Evolutionary conservation across 2,329 filamentous ascomycete species (phyloP).

Genomic region (Xylaria sp.): DNA sequence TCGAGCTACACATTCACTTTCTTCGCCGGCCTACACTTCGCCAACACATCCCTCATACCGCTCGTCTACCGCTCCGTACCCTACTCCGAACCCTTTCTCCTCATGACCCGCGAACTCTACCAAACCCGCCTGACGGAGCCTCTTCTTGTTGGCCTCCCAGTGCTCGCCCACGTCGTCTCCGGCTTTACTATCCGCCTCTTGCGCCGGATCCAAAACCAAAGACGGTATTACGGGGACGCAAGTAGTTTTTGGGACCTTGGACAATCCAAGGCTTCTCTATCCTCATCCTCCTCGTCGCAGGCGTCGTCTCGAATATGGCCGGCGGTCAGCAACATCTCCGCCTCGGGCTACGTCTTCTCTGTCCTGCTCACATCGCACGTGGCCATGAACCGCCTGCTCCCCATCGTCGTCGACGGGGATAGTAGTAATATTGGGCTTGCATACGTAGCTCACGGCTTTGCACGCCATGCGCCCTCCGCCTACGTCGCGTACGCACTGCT

Average conservation of each 20-base stretch:
- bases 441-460: constrained; percentile 86
- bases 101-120: constrained; percentile 91
- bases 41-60: constrained; percentile 82
- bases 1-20: constrained; percentile 83
- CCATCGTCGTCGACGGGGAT: constrained; percentile 78
- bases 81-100: constrained; percentile 81
- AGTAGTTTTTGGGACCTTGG: constrained; percentile 54
- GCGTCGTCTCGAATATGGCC: constrained; percentile 64
- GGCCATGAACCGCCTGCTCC: constrained; percentile 76
- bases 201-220: constrained; percentile 71
- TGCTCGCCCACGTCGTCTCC: constrained; percentile 76
- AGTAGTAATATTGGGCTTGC: constrained; percentile 84
- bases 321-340: constrained; percentile 68
- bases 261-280: constrained; percentile 5
- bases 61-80: constrained; percentile 74
- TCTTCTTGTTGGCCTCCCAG: constrained; percentile 75
- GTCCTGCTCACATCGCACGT: constrained; percentile 73
- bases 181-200: constrained; percentile 79
- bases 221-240: constrained; percentile 79
- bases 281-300: constrained; percentile 37
- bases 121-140: constrained; percentile 83
- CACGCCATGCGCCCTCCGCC: constrained; percentile 63
- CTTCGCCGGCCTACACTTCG: constrained; percentile 77
- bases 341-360: constrained; percentile 73
- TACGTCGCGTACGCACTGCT: constrained; percentile 72